Base-by-base conservation (phyloP, 306 rosid species). In the Luffa acutangula region DNA sequence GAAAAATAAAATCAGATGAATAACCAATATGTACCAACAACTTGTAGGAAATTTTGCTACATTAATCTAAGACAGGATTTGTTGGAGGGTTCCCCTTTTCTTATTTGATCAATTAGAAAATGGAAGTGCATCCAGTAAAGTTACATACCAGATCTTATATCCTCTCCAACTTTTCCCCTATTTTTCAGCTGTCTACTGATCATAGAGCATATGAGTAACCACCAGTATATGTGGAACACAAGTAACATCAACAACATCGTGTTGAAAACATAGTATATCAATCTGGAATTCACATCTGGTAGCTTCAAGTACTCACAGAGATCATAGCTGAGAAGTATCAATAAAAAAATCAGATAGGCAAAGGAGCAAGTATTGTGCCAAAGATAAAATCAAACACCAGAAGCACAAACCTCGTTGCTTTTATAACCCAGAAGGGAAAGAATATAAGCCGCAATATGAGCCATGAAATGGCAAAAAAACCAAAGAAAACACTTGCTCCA, bases 221-320 rank as follows among this genome's bases (percentile, higher is more conserved):
- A 95, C 99, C 99, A 95, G 89, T 95, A 95, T 87, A 95, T 67
- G 88, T 95, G 99, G 87, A 95, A 95, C 86, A 92, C 90, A 78
- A 95, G 89, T 82, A 95, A 89, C 89, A 70, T 93, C 79, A 95
- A 80, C 81, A 95, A 89, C 90, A 93, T 34, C 10, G 94, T 90
- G 83, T 95, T 95, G 85, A 93, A 95, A 82, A 67, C 56, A 77
- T 95, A 95, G 90, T 95, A 95, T 78, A 88, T 83, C 0, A 79
- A 78, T 82, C 11, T 87, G 83, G 76, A 71, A 79, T 56, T 88
- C 49, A 21, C 51, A 83, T 85, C 82, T 13, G 88, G 36, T 14
- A 88, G 90, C 76, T 88, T 77, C 89, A 95, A 81, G 89, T 36
- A 69, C 60, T 84, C 58, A 72, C 43, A 18, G 72, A 91, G 73